Evolutionary conservation across 2,329 filamentous ascomycete genomes (phyloP), one percentile per base, ranked within the genome.

Genomic region (Colletotrichum sp.): DNA sequence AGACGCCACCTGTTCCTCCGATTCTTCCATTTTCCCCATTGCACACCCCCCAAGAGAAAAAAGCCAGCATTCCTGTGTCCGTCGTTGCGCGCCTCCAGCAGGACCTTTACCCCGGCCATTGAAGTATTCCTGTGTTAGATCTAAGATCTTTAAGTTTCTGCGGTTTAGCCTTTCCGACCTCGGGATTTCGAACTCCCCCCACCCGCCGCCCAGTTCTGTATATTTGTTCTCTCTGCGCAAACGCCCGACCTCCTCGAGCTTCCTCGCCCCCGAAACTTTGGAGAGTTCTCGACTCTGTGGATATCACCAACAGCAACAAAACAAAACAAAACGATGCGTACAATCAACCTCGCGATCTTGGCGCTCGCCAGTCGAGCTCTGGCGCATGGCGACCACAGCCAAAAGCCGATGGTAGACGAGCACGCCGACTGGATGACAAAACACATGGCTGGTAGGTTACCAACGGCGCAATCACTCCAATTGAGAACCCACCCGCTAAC

Each of bases 391-490:
- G 85, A 86, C 75, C 87, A 89, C 77, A 83, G 84, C 74, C 88
- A 91, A 79, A 91, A 90, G 82, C 92, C 91, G 28, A 82, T 88
- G 30, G 88, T 93, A 16, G 84, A 85, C 78, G 85, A 88, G 5
- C 84, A 92, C 75, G 90, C 92, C 55, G 86, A 90, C 80, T 93
- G 92, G 92, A 92, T 93, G 85, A 90, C 90, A 60, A 90, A 88
- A 80, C 92, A 93, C 82, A 93, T 93, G 92, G 91, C 92, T 30
- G 92, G 92, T 92, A 87, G 67, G 86, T 65, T 21, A 52, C 1
- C 18, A 60, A 28, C 67, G n/a, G 5, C 34, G 12, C 16, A 32
- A 24, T 26, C 43, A 36, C 36, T 21, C n/a, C 32, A 43, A 32
- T 67, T 36, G 30, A 12, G 65, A 15, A 48, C 28, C 55, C 28